Percentiles rank a stretch among this genome's conserved stretches.
These are phyloP conservation scores for Atkinsonella texensis DNA, from an alignment of 2,329 filamentous ascomycete species.

Conservation along the genomic window DNA sequence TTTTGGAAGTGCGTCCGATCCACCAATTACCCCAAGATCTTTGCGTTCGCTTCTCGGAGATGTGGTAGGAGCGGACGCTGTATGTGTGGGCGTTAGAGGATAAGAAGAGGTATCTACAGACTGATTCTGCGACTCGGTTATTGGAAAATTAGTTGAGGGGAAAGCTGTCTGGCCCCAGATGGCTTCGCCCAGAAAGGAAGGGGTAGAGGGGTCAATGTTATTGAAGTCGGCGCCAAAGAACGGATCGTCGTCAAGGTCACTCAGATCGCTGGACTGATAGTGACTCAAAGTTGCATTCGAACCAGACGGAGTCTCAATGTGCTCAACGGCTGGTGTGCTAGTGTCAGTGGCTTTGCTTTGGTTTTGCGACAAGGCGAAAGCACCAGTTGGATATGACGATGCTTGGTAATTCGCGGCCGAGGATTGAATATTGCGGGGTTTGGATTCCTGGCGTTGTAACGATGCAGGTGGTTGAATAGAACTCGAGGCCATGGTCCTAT, in stretches of 20 bases:
- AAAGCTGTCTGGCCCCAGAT: slow-evolving; percentile 12
- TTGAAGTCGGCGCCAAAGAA: slow-evolving; percentile 40
- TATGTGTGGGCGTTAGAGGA: slow-evolving; percentile 41
- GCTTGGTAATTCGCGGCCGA: slow-evolving; percentile 13
- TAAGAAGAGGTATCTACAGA: slow-evolving; percentile 18
- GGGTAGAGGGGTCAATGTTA: slow-evolving; percentile 26
- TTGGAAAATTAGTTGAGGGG: slow-evolving; percentile 3
- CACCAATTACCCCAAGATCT: slow-evolving; percentile 13
- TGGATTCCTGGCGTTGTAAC: slow-evolving; percentile 25
- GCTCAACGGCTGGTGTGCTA: slow-evolving; percentile 17
- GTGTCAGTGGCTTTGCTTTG: slow-evolving; percentile 19
- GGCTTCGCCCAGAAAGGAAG: slow-evolving; percentile 32
- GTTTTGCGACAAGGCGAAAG: slow-evolving; percentile 29
- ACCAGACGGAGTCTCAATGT: slow-evolving; percentile 35
- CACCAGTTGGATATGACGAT: slow-evolving; percentile 23
- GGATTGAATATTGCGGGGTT: slow-evolving; percentile 20
- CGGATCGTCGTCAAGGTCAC: slow-evolving; percentile 35
- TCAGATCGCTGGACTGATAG: slow-evolving; percentile 38
- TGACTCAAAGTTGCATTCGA: slow-evolving; percentile 34
- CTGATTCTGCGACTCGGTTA: slow-evolving; percentile 6
- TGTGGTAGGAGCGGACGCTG: slow-evolving; percentile 33
- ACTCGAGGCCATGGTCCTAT: slow-evolving; percentile 30
- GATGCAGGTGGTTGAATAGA: slow-evolving; percentile 29
- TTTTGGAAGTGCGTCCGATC: slow-evolving; percentile 16
- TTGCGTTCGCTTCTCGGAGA: slow-evolving; percentile 27